phyloP scores from a whole-genome alignment of 495 filamentous ascomycete species.

The Talaromyces wortmannii region DNA sequence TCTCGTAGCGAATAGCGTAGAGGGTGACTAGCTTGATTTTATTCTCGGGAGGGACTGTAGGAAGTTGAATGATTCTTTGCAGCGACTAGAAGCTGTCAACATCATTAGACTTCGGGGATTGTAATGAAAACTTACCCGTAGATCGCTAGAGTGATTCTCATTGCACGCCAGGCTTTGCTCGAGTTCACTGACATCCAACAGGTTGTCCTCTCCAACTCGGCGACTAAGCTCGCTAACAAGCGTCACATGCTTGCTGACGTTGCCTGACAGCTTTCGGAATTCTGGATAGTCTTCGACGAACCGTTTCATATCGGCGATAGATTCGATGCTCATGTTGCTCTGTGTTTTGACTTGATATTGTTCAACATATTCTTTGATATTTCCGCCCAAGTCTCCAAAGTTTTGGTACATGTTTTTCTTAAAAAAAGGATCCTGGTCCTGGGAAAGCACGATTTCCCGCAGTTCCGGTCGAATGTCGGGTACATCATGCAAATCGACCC shows the following conservation, averaged over 20 bases:
- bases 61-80: slow-evolving; percentile 74
- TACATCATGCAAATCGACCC: slow-evolving; percentile 79
- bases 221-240: slow-evolving; percentile 89
- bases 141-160: slow-evolving; percentile 82
- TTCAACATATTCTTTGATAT: slow-evolving; percentile 97
- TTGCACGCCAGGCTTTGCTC: slow-evolving; percentile 97
- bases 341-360: slow-evolving; percentile 95
- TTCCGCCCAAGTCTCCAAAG: slow-evolving; percentile 93
- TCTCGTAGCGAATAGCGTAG: slow-evolving; percentile 88
- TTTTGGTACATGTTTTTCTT: slow-evolving; percentile 99
- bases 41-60: slow-evolving; percentile 63
- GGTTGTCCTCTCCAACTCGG: slow-evolving; percentile 71
- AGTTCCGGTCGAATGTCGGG: slow-evolving; percentile 87
- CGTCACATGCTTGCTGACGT: slow-evolving; percentile 97
- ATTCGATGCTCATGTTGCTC: slow-evolving; percentile 89
- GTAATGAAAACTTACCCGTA: slow-evolving; percentile 54
- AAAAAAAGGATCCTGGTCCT: slow-evolving; percentile 98
- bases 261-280: slow-evolving; percentile 92
- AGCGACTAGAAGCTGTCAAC: slow-evolving; percentile 51
- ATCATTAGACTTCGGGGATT: background rate
- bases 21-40: slow-evolving; percentile 86
- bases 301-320: slow-evolving; percentile 96
- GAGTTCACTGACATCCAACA: slow-evolving; percentile 91
- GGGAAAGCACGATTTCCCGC: slow-evolving; percentile 91
- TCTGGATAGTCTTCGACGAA: slow-evolving; percentile 99